phyloP scores from a whole-genome alignment of 2,329 filamentous ascomycete genomes.

The Exophiala mesophila region DNA sequence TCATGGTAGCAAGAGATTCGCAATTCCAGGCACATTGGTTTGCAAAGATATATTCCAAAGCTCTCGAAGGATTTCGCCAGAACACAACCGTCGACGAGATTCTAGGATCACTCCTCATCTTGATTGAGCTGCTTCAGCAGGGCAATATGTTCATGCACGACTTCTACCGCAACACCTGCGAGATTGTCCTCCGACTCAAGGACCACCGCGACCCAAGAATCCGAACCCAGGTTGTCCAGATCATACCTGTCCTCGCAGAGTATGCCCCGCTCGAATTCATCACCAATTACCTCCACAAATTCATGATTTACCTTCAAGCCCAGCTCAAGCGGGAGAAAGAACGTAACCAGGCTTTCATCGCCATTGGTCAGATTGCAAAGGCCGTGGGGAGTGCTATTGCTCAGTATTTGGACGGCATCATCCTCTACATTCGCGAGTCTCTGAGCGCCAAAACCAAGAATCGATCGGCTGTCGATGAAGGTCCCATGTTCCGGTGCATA shows the following conservation, averaged over 20 bases:
- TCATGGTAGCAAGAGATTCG: slow-evolving; percentile 87
- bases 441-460: slow-evolving; percentile 38
- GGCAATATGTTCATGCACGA: slow-evolving; percentile 99
- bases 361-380: slow-evolving; percentile 93
- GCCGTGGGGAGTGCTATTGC: slow-evolving; percentile 93
- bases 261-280: slow-evolving; percentile 91
- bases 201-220: slow-evolving; percentile 87
- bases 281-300: slow-evolving; percentile 80
- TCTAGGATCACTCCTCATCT: slow-evolving; percentile 87
- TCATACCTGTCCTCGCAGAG: slow-evolving; percentile 87
- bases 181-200: slow-evolving; percentile 86
- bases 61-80: slow-evolving; percentile 70
- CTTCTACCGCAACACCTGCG: slow-evolving; percentile 84
- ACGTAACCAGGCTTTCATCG: slow-evolving; percentile 86
- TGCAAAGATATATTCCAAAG: slow-evolving; percentile 82
- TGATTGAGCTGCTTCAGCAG: slow-evolving; percentile 88
- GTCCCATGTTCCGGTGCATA: slow-evolving; percentile 92
- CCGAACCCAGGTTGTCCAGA: slow-evolving; percentile 78
- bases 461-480: slow-evolving; percentile 54
- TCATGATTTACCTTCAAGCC: slow-evolving; percentile 92
- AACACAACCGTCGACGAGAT: slow-evolving; percentile 74
- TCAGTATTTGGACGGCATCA: slow-evolving; percentile 88
- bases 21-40: slow-evolving; percentile 85
- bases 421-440: slow-evolving; percentile 88
- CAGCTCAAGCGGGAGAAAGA: slow-evolving; percentile 95